A percentile compares a stretch with the other conserved stretches of the same genome.
Evolutionary conservation across 1,139 yeast species (phyloP).

Genomic region (Suhomyces choctaworum): DNA sequence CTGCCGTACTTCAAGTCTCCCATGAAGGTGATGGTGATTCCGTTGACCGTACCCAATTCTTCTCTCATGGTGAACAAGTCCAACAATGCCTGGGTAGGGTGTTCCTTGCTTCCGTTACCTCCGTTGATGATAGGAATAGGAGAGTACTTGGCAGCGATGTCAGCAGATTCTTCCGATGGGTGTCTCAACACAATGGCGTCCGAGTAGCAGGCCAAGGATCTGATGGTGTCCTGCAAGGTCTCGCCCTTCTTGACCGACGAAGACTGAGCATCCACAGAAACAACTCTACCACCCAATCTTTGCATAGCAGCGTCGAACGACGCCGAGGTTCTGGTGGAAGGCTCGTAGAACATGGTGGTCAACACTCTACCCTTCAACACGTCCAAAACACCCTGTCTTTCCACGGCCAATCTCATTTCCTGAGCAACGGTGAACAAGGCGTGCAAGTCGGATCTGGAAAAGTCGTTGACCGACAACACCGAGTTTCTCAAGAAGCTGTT

Average conservation of each 20-base stretch:
- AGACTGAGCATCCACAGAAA: slow-evolving; percentile 77
- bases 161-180: slow-evolving; percentile 89
- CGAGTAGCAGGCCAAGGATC: slow-evolving; percentile 92
- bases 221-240: slow-evolving; percentile 93
- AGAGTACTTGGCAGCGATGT: slow-evolving; percentile 92
- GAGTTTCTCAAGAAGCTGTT: slow-evolving; percentile 89
- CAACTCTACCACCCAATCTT: slow-evolving; percentile 97
- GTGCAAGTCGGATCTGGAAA: slow-evolving; percentile 85
- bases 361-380: slow-evolving; percentile 85
- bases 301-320: slow-evolving; percentile 99
- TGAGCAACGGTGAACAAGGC: slow-evolving; percentile 94
- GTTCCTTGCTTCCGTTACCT: slow-evolving; percentile 97
- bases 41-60: slow-evolving; percentile 97
- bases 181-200: slow-evolving; percentile 98
- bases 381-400: slow-evolving; percentile 93
- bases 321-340: slow-evolving; percentile 94
- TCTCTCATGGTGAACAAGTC: slow-evolving; percentile 98
- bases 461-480: slow-evolving; percentile 83
- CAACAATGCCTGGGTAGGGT: slow-evolving; percentile 97
- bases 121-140: slow-evolving; percentile 98
- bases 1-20: slow-evolving; percentile 98
- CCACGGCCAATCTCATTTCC: slow-evolving; percentile 96
- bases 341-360: slow-evolving; percentile 96
- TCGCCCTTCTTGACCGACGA: slow-evolving; percentile 98
- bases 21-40: slow-evolving; percentile 97